Conservation (phyloP, 2,329 filamentous ascomycete genomes). For the Lachnellula arida region DNA sequence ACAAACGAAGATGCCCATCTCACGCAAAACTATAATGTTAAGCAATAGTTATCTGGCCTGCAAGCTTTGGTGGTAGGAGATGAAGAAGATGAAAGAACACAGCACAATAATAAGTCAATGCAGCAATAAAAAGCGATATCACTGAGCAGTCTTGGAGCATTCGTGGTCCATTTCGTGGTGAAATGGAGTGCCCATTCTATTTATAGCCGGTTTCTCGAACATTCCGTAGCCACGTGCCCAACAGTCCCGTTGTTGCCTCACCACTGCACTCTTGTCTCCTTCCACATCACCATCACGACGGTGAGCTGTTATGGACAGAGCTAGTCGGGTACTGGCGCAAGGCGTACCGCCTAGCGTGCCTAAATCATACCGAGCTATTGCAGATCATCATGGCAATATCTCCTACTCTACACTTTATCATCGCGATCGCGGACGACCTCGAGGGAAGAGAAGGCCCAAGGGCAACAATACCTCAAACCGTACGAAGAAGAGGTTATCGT, state of each 20-base stretch:
- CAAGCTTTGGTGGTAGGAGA: no score
- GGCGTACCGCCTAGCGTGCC: slow-evolving; percentile 14
- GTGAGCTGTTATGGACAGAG: slow-evolving; percentile 12
- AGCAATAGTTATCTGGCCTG: no score
- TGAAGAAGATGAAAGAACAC: no score
- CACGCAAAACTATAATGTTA: no score
- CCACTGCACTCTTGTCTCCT: neutral
- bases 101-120: no score
- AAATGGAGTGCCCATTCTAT: neutral
- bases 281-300: neutral
- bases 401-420: slow-evolving; percentile 25
- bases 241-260: neutral
- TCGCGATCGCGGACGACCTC: slow-evolving; percentile 13
- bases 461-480: neutral
- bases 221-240: slow-evolving; percentile 2
- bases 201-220: neutral
- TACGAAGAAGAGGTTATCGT: slow-evolving; percentile 1
- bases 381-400: slow-evolving; percentile 21
- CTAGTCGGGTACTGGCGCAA: slow-evolving; percentile 15
- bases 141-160: neutral
- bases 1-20: no score
- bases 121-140: neutral
- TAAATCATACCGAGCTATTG: slow-evolving; percentile 15
- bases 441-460: slow-evolving; percentile 3
- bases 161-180: neutral